Evolutionary conservation across 345 rosid genomes (phyloP).

Genomic region (Salix dunnii): DNA sequence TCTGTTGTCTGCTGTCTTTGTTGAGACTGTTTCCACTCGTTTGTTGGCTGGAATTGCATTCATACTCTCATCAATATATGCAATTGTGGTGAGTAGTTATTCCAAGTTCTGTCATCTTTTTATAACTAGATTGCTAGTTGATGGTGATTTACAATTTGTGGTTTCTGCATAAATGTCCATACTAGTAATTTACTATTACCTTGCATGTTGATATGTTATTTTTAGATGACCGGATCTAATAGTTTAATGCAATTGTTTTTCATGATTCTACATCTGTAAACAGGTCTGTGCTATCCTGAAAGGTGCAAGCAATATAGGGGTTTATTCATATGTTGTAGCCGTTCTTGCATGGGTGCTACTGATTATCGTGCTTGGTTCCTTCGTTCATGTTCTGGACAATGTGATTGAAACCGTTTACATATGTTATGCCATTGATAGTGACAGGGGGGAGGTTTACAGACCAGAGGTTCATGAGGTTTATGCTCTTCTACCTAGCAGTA

Average conservation of each 20-base stretch:
- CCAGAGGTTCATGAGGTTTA: constrained; percentile 88
- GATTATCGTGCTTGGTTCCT: constrained; percentile 54
- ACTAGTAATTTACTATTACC: neutral
- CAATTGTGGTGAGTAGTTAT: constrained; percentile 55
- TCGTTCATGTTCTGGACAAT: constrained; percentile 75
- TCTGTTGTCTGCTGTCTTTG: constrained; percentile 83
- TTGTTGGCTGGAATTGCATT: constrained; percentile 65
- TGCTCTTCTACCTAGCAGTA: constrained; percentile 62
- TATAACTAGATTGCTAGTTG: neutral
- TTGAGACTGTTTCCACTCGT: constrained; percentile 81
- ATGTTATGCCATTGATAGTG: constrained; percentile 78
- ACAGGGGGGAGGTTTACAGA: constrained; percentile 80
- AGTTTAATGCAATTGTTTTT: neutral
- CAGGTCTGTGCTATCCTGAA: constrained; percentile 70
- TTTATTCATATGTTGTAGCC: constrained; percentile 53
- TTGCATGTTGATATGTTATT: neutral
- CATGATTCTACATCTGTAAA: constrained; percentile 3
- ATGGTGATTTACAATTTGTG: neutral
- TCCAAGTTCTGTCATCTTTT: neutral
- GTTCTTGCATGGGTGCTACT: constrained; percentile 60
- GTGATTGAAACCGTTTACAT: constrained; percentile 78
- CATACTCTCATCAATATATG: constrained; percentile 74
- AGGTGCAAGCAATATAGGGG: constrained; percentile 60
- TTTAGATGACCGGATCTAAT: neutral
- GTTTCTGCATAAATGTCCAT: neutral